A percentile compares a stretch with the other conserved stretches of the same genome.
Conservation (phyloP, 345 rosid genomes). For the Salix dunnii region DNA sequence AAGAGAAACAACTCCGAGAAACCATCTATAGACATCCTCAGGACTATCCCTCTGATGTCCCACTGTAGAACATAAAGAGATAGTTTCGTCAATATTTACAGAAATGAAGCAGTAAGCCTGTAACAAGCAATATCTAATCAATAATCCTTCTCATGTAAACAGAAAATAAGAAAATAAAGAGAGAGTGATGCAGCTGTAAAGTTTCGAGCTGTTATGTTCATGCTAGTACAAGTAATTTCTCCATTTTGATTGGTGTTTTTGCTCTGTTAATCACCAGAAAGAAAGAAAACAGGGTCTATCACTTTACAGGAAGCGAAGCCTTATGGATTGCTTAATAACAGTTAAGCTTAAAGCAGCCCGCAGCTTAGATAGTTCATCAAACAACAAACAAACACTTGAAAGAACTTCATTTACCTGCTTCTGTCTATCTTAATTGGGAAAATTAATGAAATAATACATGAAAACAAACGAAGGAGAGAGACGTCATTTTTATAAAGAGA, state of each 20-base stretch:
- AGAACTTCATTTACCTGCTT: too few relatives aligned
- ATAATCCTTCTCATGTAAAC: too few relatives aligned
- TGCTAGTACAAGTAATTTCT: background rate
- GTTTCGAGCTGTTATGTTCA: background rate
- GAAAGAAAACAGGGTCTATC: background rate
- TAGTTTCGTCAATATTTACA: background rate
- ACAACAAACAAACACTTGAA: too few relatives aligned
- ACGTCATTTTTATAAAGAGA: too few relatives aligned
- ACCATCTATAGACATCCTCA: conserved; percentile 49
- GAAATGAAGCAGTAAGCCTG: background rate
- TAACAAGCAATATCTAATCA: background rate
- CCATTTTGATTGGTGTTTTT: background rate
- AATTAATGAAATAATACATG: too few relatives aligned
- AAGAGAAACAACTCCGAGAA: conserved; percentile 56
- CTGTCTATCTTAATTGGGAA: too few relatives aligned
- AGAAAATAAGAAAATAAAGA: background rate
- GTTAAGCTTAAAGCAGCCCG: too few relatives aligned
- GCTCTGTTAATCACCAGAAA: background rate
- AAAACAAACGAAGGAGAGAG: too few relatives aligned
- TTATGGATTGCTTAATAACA: background rate
- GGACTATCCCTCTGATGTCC: conserved; percentile 70
- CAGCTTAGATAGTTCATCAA: too few relatives aligned
- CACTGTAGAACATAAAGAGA: conserved; percentile 36
- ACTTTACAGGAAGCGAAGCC: background rate
- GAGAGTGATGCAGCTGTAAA: background rate